Evolutionary conservation across 2,329 filamentous ascomycete species (phyloP).

Genomic region (Fusarium drepaniforme): DNA sequence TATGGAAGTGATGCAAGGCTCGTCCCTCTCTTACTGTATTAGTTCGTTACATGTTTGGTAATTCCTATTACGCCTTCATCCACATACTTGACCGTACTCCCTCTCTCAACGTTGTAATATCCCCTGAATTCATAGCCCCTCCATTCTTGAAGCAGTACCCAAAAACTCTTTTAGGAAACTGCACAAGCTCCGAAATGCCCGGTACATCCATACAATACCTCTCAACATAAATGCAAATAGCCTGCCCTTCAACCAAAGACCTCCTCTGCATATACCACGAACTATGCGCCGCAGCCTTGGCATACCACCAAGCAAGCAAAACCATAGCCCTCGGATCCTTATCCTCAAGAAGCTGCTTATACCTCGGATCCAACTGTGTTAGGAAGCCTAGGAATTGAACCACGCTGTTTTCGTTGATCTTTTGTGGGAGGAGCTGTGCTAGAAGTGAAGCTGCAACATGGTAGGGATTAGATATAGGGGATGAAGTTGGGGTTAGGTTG

Average conservation of each 20-base stretch:
- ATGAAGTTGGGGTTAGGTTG: constrained; percentile 33
- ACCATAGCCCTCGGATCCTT: constrained; percentile 68
- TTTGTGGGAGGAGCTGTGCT: constrained; percentile 51
- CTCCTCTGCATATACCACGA: constrained; percentile 63
- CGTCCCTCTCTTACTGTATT: constrained; percentile 28
- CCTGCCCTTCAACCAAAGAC: constrained; percentile 60
- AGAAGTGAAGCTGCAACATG: constrained; percentile 51
- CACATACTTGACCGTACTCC: not conserved
- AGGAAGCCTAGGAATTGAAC: constrained; percentile 62
- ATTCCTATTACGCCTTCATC: not conserved
- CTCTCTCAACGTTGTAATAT: not conserved
- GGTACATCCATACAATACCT: constrained; percentile 21
- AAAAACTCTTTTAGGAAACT: constrained; percentile 34
- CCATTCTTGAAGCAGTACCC: constrained; percentile 3
- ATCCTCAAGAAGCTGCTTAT: constrained; percentile 56
- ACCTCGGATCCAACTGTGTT: constrained; percentile 57
- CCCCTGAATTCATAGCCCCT: not conserved
- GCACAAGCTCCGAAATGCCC: constrained; percentile 29
- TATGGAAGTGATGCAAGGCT: not conserved
- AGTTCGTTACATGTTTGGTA: constrained; percentile 1
- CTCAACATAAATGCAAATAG: constrained; percentile 58
- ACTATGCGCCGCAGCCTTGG: constrained; percentile 55
- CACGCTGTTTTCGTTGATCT: constrained; percentile 54
- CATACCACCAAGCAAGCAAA: constrained; percentile 69
- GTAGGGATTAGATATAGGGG: constrained; percentile 47